Evolutionary conservation across 2,329 filamentous ascomycete genomes (phyloP), one percentile per base, ranked within the genome.

Genomic region (Microcyclosporella mali): DNA sequence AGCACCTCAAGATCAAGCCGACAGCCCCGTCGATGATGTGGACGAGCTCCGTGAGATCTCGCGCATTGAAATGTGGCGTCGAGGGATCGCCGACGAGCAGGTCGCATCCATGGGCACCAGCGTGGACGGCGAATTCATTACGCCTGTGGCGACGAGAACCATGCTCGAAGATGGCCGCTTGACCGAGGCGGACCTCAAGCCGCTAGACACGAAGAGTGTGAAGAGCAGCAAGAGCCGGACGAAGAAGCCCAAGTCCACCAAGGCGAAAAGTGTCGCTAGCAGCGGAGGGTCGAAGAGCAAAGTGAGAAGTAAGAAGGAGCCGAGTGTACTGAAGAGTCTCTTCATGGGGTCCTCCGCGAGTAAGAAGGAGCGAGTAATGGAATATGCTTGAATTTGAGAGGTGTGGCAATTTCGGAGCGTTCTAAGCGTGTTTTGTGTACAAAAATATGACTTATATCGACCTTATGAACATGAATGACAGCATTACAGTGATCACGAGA

Each of bases 121-220:
- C 19, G 78, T 82, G 10, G 79, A 82, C 39, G 79, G 78, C 43
- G 79, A 82, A 56, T 81, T 81, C 60, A 75, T 82, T 59, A 82
- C 79, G 2, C 78, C 77, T 0, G 69, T 68, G 3, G 79, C 79
- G 2, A 64, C 66, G 8, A 58, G 61, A 37, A 66, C 67, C 16
- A 58, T 72, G 33, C 65, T 71, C 38, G 66, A 66, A 11, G 69
- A 67, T 17, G 70, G 70, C 10, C 63, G 67, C 4, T 53, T 73
- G 9, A 68, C 67, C n/a, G 70, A 72, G 53, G 55, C 53, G 8
- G 70, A 72, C 44, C 57, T 73, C 48, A 69, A 68, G 53, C 52
- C 52, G 9, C 28, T 50, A 12, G 60, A 57, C 33, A 61, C 58
- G 14, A 61, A 11, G 30, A 61, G 33, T 50, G 52, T 27, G 63